These are phyloP conservation scores for Hansenula sp. DNA, from an alignment of 1,139 yeast species.

Conservation along the genomic window DNA sequence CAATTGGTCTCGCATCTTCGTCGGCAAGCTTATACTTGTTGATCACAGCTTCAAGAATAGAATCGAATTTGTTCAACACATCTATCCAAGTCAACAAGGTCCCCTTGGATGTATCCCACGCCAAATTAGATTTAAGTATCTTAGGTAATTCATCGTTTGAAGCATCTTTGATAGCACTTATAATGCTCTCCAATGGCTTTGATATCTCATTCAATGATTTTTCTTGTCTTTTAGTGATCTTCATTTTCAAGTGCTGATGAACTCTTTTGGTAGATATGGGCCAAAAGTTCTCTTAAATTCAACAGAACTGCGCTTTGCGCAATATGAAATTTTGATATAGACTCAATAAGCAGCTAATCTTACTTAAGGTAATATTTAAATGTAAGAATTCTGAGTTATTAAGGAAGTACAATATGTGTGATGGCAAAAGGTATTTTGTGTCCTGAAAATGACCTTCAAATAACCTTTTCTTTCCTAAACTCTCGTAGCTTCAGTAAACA, in stretches of 20 bases:
- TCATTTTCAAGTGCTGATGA: conserved; percentile 10
- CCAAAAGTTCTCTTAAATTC: background rate
- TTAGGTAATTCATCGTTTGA: conserved; percentile 18
- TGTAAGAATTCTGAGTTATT: no score
- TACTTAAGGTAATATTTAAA: no score
- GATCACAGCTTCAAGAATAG: conserved; percentile 51
- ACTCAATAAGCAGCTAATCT: no score
- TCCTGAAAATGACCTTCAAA: no score
- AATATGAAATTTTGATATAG: no score
- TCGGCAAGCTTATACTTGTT: conserved; percentile 51
- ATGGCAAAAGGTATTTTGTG: background rate
- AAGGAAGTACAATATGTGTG: no score
- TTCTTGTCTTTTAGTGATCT: conserved; percentile 23
- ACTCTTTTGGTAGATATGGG: no score
- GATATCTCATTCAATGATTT: conserved; percentile 18
- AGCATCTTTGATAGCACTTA: conserved; percentile 34
- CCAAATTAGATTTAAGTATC: conserved; percentile 12
- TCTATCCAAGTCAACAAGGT: conserved; percentile 77
- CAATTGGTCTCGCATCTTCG: conserved; percentile 42
- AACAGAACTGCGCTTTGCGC: no score
- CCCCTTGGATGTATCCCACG: conserved; percentile 69
- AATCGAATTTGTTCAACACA: conserved; percentile 72
- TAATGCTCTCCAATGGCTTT: conserved; percentile 15
- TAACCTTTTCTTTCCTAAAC: no score
- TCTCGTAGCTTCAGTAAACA: no score